These are phyloP conservation scores for Mikania micrantha DNA, from an alignment of 129 eudicot genomes.

Conservation along the genomic window DNA sequence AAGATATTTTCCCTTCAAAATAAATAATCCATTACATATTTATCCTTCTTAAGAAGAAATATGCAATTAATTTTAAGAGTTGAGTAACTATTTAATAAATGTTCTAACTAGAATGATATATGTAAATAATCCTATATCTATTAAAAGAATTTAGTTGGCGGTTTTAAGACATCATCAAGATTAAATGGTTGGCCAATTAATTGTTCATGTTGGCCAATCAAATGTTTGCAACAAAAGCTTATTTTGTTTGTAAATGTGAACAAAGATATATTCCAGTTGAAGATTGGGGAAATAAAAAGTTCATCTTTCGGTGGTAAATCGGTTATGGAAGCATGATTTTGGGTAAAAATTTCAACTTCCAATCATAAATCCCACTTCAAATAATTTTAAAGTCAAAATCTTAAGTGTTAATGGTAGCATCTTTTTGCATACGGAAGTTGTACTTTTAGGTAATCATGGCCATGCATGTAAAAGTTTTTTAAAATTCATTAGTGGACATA, in stretches of 20 bases:
- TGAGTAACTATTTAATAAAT: no score
- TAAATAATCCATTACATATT: no score
- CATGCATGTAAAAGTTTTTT: background rate
- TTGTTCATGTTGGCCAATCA: no score
- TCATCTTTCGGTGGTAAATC: slow-evolving; percentile 24
- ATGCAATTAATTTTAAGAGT: no score
- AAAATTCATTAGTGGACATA: background rate
- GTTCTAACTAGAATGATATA: no score
- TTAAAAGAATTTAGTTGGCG: no score
- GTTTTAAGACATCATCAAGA: no score
- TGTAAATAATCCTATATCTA: no score
- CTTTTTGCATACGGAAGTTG: slow-evolving; percentile 6
- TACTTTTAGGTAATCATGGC: background rate
- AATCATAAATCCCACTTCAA: slow-evolving; percentile 27
- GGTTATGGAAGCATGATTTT: slow-evolving; percentile 30
- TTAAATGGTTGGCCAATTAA: no score
- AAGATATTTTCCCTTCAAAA: no score
- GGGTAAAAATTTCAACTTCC: slow-evolving; percentile 12
- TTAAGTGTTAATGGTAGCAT: background rate
- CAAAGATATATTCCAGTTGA: slow-evolving; percentile 22
- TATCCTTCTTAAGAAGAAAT: no score
- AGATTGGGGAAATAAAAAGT: slow-evolving; percentile 8
- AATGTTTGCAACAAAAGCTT: no score
- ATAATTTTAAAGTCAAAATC: background rate
- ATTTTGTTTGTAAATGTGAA: slow-evolving; percentile 13